phyloP scores from a whole-genome alignment of 2,329 filamentous ascomycete genomes.

The Ophiosphaerella korrae region DNA sequence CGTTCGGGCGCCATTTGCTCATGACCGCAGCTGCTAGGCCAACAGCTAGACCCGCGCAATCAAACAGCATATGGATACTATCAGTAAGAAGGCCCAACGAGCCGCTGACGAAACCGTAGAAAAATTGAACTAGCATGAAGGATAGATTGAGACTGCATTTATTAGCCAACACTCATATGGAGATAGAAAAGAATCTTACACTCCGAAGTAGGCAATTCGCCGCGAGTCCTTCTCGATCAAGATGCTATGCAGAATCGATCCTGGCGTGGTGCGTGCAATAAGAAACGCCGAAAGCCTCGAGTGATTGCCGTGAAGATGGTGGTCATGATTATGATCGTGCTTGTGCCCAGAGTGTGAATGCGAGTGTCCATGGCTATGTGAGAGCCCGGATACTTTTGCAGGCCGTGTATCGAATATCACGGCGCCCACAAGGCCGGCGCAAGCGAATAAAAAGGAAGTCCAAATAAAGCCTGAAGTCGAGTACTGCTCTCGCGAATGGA shows the following conservation, averaged over 20 bases:
- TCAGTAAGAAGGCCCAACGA: conserved; percentile 95
- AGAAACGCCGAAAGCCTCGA: conserved; percentile 76
- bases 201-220: conserved; percentile 96
- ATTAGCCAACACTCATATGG: background rate
- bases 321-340: conserved; percentile 33
- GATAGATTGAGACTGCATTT: conserved; percentile 77
- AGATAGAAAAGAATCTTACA: conserved; percentile 59
- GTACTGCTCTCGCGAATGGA: conserved; percentile 32
- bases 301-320: conserved; percentile 54
- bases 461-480: conserved; percentile 16
- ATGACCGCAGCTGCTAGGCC: conserved; percentile 91
- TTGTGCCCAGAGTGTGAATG: conserved; percentile 39
- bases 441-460: conserved; percentile 23
- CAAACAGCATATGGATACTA: conserved; percentile 99
- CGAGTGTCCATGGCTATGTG: conserved; percentile 33
- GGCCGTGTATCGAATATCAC: conserved; percentile 48
- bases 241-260: conserved; percentile 83
- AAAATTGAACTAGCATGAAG: conserved; percentile 94
- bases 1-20: conserved; percentile 93
- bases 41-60: conserved; percentile 89
- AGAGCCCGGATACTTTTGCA: conserved; percentile 22
- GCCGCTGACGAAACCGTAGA: conserved; percentile 91
- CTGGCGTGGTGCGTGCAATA: conserved; percentile 70
- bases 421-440: conserved; percentile 45
- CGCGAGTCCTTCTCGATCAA: conserved; percentile 90